Percentiles rank a stretch among this genome's conserved stretches.
These are phyloP conservation scores for Epichloe hybrida DNA, from an alignment of 2,329 filamentous ascomycete species.

Conservation along the genomic window DNA sequence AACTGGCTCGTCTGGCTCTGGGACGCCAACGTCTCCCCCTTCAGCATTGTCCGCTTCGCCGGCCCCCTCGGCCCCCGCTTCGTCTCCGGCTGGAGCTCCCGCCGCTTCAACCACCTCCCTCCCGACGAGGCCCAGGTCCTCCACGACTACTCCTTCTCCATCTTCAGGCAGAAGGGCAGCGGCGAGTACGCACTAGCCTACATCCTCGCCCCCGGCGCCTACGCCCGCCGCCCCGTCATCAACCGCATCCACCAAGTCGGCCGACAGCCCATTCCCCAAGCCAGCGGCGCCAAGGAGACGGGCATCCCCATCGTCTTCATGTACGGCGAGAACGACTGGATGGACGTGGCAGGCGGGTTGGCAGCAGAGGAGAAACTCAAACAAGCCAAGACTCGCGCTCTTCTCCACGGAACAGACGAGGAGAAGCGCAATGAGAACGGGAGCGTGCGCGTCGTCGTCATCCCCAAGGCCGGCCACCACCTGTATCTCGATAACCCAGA, in stretches of 20 bases:
- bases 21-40: constrained; percentile 94
- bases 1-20: constrained; percentile 87
- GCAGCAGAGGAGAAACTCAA: constrained; percentile 70
- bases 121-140: constrained; percentile 66
- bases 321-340: constrained; percentile 98
- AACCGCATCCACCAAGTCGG: constrained; percentile 77
- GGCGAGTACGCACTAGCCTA: constrained; percentile 91
- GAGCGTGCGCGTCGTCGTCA: constrained; percentile 66
- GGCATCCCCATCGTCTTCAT: constrained; percentile 80
- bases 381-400: constrained; percentile 44
- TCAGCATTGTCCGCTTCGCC: constrained; percentile 75
- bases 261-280: constrained; percentile 42
- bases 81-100: constrained; percentile 87
- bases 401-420: constrained; percentile 50
- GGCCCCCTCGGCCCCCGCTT: constrained; percentile 84
- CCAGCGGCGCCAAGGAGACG: constrained; percentile 30
- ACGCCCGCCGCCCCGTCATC: constrained; percentile 77
- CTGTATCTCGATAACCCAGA: constrained; percentile 47
- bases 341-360: constrained; percentile 81
- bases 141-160: constrained; percentile 86
- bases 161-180: constrained; percentile 84
- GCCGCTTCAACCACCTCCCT: constrained; percentile 82
- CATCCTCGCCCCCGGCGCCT: constrained; percentile 84
- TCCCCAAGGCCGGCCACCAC: constrained; percentile 48
- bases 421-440: constrained; percentile 64